Base-by-base conservation (phyloP, 2,329 filamentous ascomycete species). In the Talaromyces pinophilus region DNA sequence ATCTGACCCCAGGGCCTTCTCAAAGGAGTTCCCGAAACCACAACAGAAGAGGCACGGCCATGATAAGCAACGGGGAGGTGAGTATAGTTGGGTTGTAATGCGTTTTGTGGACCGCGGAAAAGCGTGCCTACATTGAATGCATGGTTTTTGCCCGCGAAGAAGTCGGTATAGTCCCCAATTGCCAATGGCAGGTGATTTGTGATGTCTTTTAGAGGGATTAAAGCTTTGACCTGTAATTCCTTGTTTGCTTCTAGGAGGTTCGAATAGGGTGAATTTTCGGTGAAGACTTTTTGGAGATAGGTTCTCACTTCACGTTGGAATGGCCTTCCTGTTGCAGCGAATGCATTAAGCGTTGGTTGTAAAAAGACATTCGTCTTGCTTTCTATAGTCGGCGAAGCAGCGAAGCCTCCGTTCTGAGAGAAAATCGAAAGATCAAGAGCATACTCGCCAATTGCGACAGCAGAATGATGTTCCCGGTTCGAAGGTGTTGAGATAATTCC, bases 161-260 rank as follows among this genome's bases (percentile, higher is more conserved):
- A 95, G 77, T 95, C 92, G 1, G 91, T 92, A 76, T 94, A 95
- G 76, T 94, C 91, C 28, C 90, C 90, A 71, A 94, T 92, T 64
- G 84, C 82, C 86, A 95, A 88, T 1, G 92, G 92, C 6, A 94
- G 74, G 73, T 93, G 90, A 74, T 85, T 88, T 68, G 82, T 85
- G 59, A 89, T 85, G 25, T 87, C 80, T 5, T 82, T 80, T 57
- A 88, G 83, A 0, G 84, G 85, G 3, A 92, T 69, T 13, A 93
- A 76, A 0, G 84, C 86, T 63, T 83, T 79, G 65, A 85, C 80
- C 66, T 86, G 86, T 22, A 91, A 78, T 0, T 77, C 72, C 1
- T 77, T 74, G 72, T 92, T 90, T 65, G 88, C 83, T 72, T 87
- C 86, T 22, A 93, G 79, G 0, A 91, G 75, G 15, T 86, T 80